Base-by-base conservation (phyloP, 805 yeast genomes). In the Priceomyces melissophilus region DNA sequence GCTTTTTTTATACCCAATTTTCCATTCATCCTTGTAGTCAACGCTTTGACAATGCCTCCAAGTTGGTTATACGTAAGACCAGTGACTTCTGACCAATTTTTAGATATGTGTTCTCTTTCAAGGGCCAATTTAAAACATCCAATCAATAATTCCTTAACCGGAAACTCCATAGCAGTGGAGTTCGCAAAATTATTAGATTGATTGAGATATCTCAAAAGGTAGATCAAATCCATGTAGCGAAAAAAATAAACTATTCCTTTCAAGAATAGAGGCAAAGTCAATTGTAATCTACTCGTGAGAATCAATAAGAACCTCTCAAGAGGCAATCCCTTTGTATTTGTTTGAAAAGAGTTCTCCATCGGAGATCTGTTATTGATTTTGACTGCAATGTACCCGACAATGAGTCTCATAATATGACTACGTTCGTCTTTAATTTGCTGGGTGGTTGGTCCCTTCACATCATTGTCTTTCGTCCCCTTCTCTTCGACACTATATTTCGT, bases 181-280 rank as follows among this genome's bases (percentile, higher is more conserved):
- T 64, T 67, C 26, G 70, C 73, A 43, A 60, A 66, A 45, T 70
- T 70, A 46, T 70, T 70, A 23, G 72, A 63, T 48, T 70, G 75
- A 45, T 70, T 70, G 42, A 70, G 61, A 46, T 70, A 70, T 40
- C 75, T 53, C 44, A 70, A 62, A 41, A 70, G 59, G 50, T 70
- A 70, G 38, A 70, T 63, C 33, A 70, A 67, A 47, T 70, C 75
- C 74, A 70, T 70, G 49, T 70, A 70, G 39, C 75, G 57, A 55
- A 70, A 70, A 35, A 70, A 55, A 46, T 69, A 69, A 20, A 70
- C 65, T 30, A 63, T 55, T 3, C 73, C 69, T 42, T 64, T 67
- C 60, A 70, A 58, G 47, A 70, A 70, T 45, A 58, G 48, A 2
- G 64, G 55, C 20, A 70, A 43, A 1, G 67, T 48, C 32, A 70